phyloP scores from a whole-genome alignment of 345 rosid genomes.

The Hirschfeldia incana region DNA sequence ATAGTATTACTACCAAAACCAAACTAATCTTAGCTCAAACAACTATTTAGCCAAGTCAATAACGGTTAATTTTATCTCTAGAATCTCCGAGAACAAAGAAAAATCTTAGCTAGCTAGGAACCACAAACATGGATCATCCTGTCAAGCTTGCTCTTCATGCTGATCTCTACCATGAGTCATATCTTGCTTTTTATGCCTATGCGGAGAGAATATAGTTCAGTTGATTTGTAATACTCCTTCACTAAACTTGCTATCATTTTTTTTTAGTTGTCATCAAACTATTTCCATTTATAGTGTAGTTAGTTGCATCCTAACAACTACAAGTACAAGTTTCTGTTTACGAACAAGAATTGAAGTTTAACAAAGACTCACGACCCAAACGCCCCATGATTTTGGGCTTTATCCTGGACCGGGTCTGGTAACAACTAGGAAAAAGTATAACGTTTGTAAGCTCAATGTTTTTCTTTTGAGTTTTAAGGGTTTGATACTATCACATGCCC shows the following conservation, averaged over 20 bases:
- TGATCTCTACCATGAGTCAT: not conserved
- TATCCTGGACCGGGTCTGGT: slow-evolving; percentile 1
- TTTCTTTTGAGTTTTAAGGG: not conserved
- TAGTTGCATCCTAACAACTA: not conserved
- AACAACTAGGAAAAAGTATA: not conserved
- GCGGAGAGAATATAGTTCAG: not conserved
- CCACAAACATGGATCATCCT: not conserved
- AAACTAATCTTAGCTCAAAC: not conserved
- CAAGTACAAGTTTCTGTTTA: not conserved
- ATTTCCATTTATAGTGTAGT: not conserved
- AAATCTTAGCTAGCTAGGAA: not conserved
- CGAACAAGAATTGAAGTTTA: not conserved
- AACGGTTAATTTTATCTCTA: not conserved
- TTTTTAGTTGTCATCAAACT: not conserved
- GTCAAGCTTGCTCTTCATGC: not conserved
- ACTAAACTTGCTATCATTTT: not conserved
- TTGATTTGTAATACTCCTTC: not conserved
- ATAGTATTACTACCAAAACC: not conserved
- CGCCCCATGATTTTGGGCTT: not conserved
- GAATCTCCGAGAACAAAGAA: not conserved
- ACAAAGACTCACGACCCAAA: not conserved
- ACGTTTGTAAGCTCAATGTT: not conserved
- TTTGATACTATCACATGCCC: not conserved
- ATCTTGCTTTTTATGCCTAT: not conserved
- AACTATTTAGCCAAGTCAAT: not conserved